Base-by-base conservation (phyloP, 371 early-diverging fungal species). In the Nematocida sp. region DNA sequence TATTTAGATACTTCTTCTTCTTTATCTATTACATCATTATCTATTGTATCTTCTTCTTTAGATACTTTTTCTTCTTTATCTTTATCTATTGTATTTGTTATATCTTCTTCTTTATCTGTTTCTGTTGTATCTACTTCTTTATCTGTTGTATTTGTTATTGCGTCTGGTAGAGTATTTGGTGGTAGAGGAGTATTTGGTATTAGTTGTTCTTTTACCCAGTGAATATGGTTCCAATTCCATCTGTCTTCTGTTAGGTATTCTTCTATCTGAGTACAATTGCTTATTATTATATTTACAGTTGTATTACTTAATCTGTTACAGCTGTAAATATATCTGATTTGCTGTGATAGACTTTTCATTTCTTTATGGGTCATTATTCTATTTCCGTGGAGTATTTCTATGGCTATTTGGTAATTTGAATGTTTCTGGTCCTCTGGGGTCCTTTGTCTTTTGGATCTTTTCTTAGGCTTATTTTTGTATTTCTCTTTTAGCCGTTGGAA, bases 311-410 rank as follows among this genome's bases (percentile, higher is more conserved):
- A 29, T 4, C 64, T 43, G 52, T 63, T 63, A 5, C 32, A 27
- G 7, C 38, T 52, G 40, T 63, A 63, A 9, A 41, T 23, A 47
- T 63, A 47, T 29, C 64, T 48, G 9, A 63, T 63, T 27, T 63
- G 64, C 64, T 51, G 49, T 11, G 25, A 37, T 35, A 63, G 52
- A 52, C 64, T 63, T 19, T 37, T 48, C 64, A 63, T 63, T 19
- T 63, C 64, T 63, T 63, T 63, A 7, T 63, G 52, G 31, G 64
- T 37, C 64, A 63, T 63, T 17, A 63, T 34, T 0, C 37, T 38
- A 13, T 19, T 13, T 19, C 64, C 64, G 3, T 52, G 52, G 15
- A 63, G n/a, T 27, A 63, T 37, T 51, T 63, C 64, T 29, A 63
- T 51, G 47, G 35, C n/a, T 7, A 63, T 27, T 11, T 37, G 25